Evolutionary conservation across 2,329 filamentous ascomycete genomes (phyloP), one percentile per base, ranked within the genome.

Genomic region (Arthrobotrys conoides): DNA sequence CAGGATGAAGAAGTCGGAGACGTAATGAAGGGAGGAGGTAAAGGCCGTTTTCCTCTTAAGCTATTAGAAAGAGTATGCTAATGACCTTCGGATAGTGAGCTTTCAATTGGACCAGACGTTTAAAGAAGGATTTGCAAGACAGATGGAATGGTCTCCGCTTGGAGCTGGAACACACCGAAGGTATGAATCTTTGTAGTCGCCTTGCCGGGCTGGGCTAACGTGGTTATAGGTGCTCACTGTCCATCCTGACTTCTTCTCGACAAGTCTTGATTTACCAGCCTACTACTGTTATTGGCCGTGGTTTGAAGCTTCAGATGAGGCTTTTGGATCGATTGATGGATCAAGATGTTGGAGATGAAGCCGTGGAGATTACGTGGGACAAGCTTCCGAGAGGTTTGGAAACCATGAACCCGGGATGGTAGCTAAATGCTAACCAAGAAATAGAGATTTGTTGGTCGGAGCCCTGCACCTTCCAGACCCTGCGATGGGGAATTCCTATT

Each of bases 391-490:
- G 75, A 69, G 75, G 75, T 78, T 46, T 10, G 30, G 57, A 27
- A 10, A 22, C 22, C 6, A 9, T 20, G 1, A 10, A 30, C 8
- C 27, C 18, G 0, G 10, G 10, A 24, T 55, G 1, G 9, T 22
- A 8, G n/a, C 22, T 18, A 12, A 22, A 2, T 30, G 8, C n/a
- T 61, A 30, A 49, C 22, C 27, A 24, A 49, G 5, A 20, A 9
- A 14, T 59, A 78, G 75, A 78, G 38, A 78, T 78, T 20, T 78
- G 75, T 36, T 78, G 75, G 75, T 78, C 75, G 12, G 68, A 78
- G 1, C 63, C 53, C 18, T 78, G 75, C 20, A 72, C 61, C 1
- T 78, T 78, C 18, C 53, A 64, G 10, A 72, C 63, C 8, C 55
- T 59, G 36, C 44, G 68, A 63, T 78, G 75, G 75, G 75, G 75